These are phyloP conservation scores for Fusarium sp. DNA, from an alignment of 2,329 filamentous ascomycete species.

Conservation along the genomic window DNA sequence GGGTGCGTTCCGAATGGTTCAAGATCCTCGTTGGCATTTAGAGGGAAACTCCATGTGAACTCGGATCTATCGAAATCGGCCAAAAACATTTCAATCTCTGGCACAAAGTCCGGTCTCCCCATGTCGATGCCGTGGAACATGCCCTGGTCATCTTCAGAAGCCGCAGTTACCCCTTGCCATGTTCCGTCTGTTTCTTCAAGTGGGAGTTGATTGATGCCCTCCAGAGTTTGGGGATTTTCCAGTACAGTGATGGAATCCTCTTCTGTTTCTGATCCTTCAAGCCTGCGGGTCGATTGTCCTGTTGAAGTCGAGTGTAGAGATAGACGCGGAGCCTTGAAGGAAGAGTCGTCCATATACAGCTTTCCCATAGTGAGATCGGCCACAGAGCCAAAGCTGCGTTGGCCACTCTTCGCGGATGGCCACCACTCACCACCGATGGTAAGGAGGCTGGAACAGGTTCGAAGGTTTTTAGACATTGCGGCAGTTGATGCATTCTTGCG, in stretches of 20 bases:
- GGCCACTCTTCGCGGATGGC: slow-evolving; percentile 51
- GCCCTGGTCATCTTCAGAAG: not conserved
- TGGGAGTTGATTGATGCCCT: not conserved
- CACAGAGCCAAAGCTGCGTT: slow-evolving; percentile 46
- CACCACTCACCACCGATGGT: slow-evolving; percentile 57
- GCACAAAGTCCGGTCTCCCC: slow-evolving; percentile 10
- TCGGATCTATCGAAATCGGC: slow-evolving; percentile 28
- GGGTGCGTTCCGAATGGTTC: not conserved
- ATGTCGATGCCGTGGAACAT: not conserved
- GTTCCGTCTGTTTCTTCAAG: not conserved
- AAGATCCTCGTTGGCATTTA: slow-evolving; percentile 15
- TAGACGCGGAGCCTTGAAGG: slow-evolving; percentile 13
- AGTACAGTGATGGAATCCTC: not conserved
- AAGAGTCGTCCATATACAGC: slow-evolving; percentile 12
- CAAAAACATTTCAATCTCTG: slow-evolving; percentile 35
- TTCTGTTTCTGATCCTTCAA: not conserved
- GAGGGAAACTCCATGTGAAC: slow-evolving; percentile 25
- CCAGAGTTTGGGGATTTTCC: not conserved
- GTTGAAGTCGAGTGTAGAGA: not conserved
- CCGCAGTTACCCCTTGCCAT: slow-evolving; percentile 3
- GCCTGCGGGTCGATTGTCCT: not conserved
- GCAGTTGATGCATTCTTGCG: slow-evolving; percentile 37
- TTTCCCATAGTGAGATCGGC: slow-evolving; percentile 25
- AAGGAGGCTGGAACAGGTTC: slow-evolving; percentile 52
- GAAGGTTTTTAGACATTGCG: slow-evolving; percentile 35